Conservation (phyloP, 371 early-diverging fungal genomes). For the Syncephalastrum racemosum region DNA sequence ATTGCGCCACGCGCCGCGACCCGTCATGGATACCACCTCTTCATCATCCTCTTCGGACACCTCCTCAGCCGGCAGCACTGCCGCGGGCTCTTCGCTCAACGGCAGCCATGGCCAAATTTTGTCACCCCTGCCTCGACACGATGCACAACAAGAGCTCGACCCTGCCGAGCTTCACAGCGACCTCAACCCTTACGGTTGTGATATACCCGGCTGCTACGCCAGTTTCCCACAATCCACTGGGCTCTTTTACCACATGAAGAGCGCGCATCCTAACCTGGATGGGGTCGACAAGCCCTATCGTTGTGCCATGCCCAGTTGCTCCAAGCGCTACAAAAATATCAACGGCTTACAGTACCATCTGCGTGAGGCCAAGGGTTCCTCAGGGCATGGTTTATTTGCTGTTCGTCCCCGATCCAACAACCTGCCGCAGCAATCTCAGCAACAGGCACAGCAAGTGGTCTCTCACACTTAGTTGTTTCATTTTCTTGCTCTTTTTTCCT, state of each 20-base stretch:
- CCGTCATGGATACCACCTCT: slow-evolving; percentile 9
- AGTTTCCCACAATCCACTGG: slow-evolving; percentile 60
- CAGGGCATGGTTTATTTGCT: slow-evolving; percentile 27
- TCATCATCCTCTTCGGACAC: slow-evolving; percentile 15
- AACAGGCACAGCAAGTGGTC: too few species aligned
- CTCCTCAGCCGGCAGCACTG: neutral
- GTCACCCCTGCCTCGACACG: too few species aligned
- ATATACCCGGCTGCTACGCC: slow-evolving; percentile 56
- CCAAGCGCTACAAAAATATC: slow-evolving; percentile 92
- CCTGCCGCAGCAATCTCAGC: too few species aligned
- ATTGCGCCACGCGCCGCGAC: slow-evolving; percentile 3
- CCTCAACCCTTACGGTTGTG: slow-evolving; percentile 71
- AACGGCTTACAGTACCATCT: slow-evolving; percentile 96
- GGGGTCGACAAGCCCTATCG: slow-evolving; percentile 64
- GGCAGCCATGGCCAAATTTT: too few species aligned
- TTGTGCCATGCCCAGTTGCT: slow-evolving; percentile 82
- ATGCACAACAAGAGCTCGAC: too few species aligned
- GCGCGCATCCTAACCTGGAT: slow-evolving; percentile 50
- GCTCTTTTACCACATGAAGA: slow-evolving; percentile 70
- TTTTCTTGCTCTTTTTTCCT: too few species aligned
- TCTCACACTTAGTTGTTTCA: too few species aligned
- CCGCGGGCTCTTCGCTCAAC: too few species aligned
- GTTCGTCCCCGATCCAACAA: too few species aligned
- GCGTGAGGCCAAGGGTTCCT: slow-evolving; percentile 71
- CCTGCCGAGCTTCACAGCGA: slow-evolving; percentile 10